Evolutionary conservation across 148 eudicot species (phyloP), one percentile per base, ranked within the genome.

Genomic region (Rhododendron henanense): DNA sequence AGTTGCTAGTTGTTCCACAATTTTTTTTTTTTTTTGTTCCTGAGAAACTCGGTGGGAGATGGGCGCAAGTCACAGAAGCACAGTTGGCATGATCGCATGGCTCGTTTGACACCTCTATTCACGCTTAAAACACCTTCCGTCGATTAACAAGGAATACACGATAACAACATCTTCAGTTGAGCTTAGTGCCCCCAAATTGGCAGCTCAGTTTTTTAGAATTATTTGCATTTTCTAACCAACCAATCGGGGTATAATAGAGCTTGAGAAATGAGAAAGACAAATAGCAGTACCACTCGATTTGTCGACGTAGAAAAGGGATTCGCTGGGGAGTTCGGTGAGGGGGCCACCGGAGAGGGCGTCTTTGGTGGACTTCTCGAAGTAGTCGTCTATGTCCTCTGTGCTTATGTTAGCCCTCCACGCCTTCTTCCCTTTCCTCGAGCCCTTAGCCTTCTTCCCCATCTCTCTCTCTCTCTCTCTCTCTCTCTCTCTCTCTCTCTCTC

Each of bases 261-360:
- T 15, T 15, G 48, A 51, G 75, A 53, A 73, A 48, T 4, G 18
- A 8, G 74, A 69, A 37, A 79, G 31, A 53, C 45, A 79, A 61
- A 55, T 16, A 55, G 19, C 19, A 15, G 37, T 47, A 95, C 98
- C 95, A 35, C 88, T 84, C 79, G 98, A 95, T 83, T 94, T 96
- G 80, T 95, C 97, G 69, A 96, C 88, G 86, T 50, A 86, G 55
- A 95, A 95, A 51, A 96, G 94, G 35, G 94, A 89, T 4, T 91
- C 94, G 41, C 93, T 92, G 77, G 99, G 96, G 67, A 89, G 87
- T 3, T 90, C 81, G 55, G 95, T 86, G 65, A 96, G 94, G 2
- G 97, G 89, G 55, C 99, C 99, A 31, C 99, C 99, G 59, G 99
- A 91, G 87, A 92, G 94, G 31, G 98, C 98, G 83, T 96, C 99